These are phyloP conservation scores for Bisporella sp. DNA, from an alignment of 2,329 filamentous ascomycete genomes.

Conservation along the genomic window DNA sequence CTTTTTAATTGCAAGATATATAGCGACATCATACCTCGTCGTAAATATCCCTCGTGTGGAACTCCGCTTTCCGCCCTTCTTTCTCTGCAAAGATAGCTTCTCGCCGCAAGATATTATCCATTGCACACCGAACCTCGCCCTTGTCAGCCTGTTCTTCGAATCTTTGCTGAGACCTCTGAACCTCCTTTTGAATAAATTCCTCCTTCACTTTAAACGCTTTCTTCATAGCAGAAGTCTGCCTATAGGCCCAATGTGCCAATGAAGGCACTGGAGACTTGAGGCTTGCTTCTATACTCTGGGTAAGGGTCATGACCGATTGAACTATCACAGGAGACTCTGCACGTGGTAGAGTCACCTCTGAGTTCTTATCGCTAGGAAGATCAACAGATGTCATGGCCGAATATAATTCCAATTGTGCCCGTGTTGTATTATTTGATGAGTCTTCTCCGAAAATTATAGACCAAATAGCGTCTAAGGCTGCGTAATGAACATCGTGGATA, in stretches of 20 bases:
- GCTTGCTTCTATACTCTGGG: not conserved
- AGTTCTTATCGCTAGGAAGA: conserved; percentile 1
- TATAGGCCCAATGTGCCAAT: not conserved
- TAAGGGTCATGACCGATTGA: not conserved
- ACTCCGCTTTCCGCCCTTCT: conserved; percentile 3
- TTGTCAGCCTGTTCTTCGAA: not conserved
- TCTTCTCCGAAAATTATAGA: conserved; percentile 5
- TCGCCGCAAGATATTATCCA: conserved; percentile 7
- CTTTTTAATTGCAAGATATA: not conserved
- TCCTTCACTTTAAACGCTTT: conserved; percentile 4
- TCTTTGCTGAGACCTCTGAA: conserved; percentile 2
- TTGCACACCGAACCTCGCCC: conserved; percentile 3
- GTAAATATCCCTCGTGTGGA: conserved; percentile 2
- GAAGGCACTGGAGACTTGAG: conserved; percentile 3
- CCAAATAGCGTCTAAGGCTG: conserved; percentile 8
- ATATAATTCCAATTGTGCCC: not conserved
- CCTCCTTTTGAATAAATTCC: conserved; percentile 2
- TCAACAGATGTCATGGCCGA: not conserved
- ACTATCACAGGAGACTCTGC: not conserved
- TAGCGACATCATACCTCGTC: conserved; percentile 4
- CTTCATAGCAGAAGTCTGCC: not conserved
- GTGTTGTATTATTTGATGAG: not conserved
- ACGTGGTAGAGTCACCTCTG: not conserved
- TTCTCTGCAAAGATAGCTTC: conserved; percentile 5
- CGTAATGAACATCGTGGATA: conserved; percentile 4